Conservation (phyloP, 768 basidiomycete species). For the Lepiota venenata region DNA sequence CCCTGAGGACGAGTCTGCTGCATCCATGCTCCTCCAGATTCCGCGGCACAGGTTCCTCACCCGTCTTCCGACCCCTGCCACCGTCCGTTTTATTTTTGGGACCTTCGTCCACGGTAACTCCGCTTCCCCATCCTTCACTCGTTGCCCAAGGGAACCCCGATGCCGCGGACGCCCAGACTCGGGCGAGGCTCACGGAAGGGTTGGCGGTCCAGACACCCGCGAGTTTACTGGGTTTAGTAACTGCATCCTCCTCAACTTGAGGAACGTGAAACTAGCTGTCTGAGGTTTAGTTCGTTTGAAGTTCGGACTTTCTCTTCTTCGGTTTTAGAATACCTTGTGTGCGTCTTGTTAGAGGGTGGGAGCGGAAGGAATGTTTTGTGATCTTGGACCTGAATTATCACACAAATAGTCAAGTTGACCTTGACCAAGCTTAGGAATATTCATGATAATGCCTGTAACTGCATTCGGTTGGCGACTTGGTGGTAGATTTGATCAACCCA, state of each 20-base stretch:
- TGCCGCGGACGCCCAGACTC: background rate
- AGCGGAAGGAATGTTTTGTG: no score
- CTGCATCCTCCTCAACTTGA: background rate
- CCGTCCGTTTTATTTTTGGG: background rate
- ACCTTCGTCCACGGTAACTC: background rate
- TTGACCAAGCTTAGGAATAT: no score
- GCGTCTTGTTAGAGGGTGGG: no score
- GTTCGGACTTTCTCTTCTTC: no score
- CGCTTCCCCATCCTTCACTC: background rate
- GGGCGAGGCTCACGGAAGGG: background rate
- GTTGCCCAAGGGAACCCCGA: background rate
- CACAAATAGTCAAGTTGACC: no score
- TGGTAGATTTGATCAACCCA: no score
- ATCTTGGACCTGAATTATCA: no score
- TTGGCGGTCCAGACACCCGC: slow-evolving; percentile 7
- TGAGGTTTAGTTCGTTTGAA: background rate
- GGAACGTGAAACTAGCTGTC: background rate
- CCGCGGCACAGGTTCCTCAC: slow-evolving; percentile 36
- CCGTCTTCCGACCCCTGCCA: slow-evolving; percentile 22
- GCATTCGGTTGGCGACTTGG: no score
- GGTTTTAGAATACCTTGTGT: no score
- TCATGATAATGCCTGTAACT: no score
- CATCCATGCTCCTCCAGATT: slow-evolving; percentile 66
- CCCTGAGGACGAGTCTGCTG: slow-evolving; percentile 69
- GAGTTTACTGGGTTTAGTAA: slow-evolving; percentile 7